Conservation (phyloP, 2,329 filamentous ascomycete genomes). For the Penicillium hordei region DNA sequence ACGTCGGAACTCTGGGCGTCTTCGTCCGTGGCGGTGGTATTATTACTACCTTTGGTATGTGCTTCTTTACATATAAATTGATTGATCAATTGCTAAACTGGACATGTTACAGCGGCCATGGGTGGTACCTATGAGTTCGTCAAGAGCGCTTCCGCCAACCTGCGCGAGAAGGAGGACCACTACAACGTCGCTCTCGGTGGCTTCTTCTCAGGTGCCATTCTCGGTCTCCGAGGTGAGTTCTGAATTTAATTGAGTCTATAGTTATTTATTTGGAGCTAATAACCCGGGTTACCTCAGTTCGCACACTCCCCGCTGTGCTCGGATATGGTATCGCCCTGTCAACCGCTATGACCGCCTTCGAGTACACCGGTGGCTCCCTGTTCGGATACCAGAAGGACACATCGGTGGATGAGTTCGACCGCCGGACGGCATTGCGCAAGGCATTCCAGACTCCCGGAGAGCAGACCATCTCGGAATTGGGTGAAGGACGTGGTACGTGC, state of each 20-base stretch:
- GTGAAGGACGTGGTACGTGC: constrained; percentile 78
- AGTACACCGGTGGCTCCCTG: constrained; percentile 65
- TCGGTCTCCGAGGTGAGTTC: constrained; percentile 69
- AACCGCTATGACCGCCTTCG: constrained; percentile 61
- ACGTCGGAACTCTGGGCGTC: constrained; percentile 76
- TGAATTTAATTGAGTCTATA: neutral
- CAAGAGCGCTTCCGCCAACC: constrained; percentile 73
- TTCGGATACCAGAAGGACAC: constrained; percentile 56
- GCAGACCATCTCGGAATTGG: constrained; percentile 77
- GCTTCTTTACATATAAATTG: constrained; percentile 9
- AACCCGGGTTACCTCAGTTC: constrained; percentile 42
- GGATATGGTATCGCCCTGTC: constrained; percentile 65
- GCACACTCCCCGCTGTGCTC: constrained; percentile 68
- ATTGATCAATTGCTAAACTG: constrained; percentile 12
- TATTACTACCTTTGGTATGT: constrained; percentile 66
- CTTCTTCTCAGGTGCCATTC: constrained; percentile 69
- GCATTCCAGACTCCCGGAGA: constrained; percentile 72
- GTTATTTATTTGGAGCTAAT: constrained; percentile 15
- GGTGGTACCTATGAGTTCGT: constrained; percentile 78
- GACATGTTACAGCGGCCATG: constrained; percentile 58
- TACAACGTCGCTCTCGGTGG: constrained; percentile 74
- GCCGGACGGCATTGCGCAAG: constrained; percentile 72
- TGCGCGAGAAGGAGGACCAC: constrained; percentile 78
- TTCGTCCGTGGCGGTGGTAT: constrained; percentile 76
- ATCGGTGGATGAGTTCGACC: constrained; percentile 70